Conservation (phyloP, 495 filamentous ascomycete species). For the Gamarada debralockiae region DNA sequence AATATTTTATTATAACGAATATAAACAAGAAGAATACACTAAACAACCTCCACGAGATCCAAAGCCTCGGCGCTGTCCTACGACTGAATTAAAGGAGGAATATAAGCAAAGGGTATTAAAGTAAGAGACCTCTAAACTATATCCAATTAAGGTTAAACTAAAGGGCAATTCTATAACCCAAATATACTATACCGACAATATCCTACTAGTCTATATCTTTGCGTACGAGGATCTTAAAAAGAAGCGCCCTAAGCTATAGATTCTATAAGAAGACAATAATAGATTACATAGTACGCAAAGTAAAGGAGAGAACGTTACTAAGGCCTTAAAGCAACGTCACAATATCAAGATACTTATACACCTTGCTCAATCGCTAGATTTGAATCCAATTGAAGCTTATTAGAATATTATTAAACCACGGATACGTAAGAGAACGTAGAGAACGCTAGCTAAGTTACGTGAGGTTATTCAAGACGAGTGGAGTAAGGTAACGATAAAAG, state of each 20-base stretch:
- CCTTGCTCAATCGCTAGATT: neutral
- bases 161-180: too few relatives aligned
- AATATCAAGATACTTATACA: neutral
- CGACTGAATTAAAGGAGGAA: neutral
- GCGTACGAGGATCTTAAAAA: neutral
- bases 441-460: too few relatives aligned
- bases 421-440: too few relatives aligned
- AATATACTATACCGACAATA: too few relatives aligned
- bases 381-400: neutral
- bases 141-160: too few relatives aligned
- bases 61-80: neutral
- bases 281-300: neutral
- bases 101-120: neutral
- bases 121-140: too few relatives aligned
- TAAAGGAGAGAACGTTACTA: neutral
- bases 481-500: constrained; percentile 18
- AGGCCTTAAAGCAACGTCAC: neutral
- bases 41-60: neutral
- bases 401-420: constrained; percentile 2
- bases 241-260: neutral
- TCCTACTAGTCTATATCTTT: too few relatives aligned
- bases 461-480: constrained; percentile 19
- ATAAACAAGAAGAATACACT: neutral
- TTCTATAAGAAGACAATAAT: neutral
- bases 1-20: neutral